Conservation (phyloP, 1,284 basidiomycete genomes). For the Cystobasidium sp. region DNA sequence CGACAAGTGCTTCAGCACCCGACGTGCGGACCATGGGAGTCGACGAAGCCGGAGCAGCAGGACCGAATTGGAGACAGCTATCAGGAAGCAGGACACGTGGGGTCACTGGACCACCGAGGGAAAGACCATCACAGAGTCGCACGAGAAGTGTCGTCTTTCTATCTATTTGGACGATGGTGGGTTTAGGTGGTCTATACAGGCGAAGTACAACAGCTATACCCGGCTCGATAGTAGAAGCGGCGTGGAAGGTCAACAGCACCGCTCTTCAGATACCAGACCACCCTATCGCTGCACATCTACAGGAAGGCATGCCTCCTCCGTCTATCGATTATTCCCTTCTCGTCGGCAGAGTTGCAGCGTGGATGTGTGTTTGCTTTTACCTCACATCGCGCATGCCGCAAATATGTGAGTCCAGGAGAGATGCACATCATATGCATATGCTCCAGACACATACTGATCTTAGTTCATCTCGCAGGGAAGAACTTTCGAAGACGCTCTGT, state of each 20-base stretch:
- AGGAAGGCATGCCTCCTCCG: slow-evolving; percentile 1
- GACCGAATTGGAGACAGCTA: background rate
- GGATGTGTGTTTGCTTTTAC: slow-evolving; percentile 82
- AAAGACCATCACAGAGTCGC: slow-evolving; percentile 13
- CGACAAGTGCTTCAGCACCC: slow-evolving; percentile 2
- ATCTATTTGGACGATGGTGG: slow-evolving; percentile 70
- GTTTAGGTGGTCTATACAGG: slow-evolving; percentile 62
- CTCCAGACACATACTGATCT: background rate
- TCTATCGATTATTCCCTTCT: slow-evolving; percentile 40
- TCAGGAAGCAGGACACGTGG: slow-evolving; percentile 4
- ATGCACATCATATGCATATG: background rate
- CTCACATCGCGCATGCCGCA: slow-evolving; percentile 88
- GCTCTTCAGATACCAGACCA: background rate
- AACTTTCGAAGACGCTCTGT: slow-evolving; percentile 81
- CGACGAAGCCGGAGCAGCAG: background rate
- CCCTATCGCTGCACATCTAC: background rate
- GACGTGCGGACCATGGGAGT: background rate
- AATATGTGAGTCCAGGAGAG: slow-evolving; percentile 75
- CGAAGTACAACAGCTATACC: background rate
- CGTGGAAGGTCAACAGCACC: slow-evolving; percentile 2
- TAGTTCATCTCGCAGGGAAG: background rate
- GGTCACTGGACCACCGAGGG: slow-evolving; percentile 8
- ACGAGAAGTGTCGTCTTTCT: slow-evolving; percentile 74
- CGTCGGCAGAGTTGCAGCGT: slow-evolving; percentile 85
- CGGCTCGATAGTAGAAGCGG: background rate